A percentile compares a stretch with the other conserved stretches of the same genome.
Conservation (phyloP, 2,329 filamentous ascomycete genomes). For the Aspergillus puulaauensis region DNA sequence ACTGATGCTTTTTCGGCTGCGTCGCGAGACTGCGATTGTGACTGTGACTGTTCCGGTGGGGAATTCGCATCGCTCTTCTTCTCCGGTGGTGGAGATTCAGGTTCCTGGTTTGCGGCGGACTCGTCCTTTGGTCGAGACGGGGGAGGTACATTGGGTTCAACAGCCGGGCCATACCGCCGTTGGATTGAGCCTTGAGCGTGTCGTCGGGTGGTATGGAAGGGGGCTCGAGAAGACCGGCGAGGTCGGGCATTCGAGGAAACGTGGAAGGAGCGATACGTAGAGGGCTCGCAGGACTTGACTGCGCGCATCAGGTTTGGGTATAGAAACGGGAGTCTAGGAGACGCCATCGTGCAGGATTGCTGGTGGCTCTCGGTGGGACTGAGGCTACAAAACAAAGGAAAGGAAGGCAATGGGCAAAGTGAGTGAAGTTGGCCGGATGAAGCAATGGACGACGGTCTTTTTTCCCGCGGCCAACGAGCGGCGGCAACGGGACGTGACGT, state of each 20-base stretch:
- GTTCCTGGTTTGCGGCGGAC: constrained; percentile 12
- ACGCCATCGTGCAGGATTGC: constrained; percentile 53
- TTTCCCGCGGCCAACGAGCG: constrained; percentile 27
- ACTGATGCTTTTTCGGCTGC: constrained; percentile 5
- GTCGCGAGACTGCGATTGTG: constrained; percentile 7
- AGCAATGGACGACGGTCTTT: neutral
- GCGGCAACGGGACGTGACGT: constrained; percentile 28
- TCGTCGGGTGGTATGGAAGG: constrained; percentile 38
- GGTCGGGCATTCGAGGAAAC: constrained; percentile 26
- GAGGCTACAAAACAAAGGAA: constrained; percentile 12
- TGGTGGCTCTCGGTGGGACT: neutral
- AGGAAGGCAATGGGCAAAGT: neutral
- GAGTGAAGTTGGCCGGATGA: constrained; percentile 3
- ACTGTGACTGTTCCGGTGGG: constrained; percentile 16
- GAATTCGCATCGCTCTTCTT: constrained; percentile 13
- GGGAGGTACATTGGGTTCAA: constrained; percentile 41
- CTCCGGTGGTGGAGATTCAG: constrained; percentile 1
- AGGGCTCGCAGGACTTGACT: constrained; percentile 50
- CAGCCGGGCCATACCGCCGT: constrained; percentile 48
- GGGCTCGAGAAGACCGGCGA: constrained; percentile 17
- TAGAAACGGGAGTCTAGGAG: constrained; percentile 64
- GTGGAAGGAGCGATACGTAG: constrained; percentile 44
- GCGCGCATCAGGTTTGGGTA: constrained; percentile 67
- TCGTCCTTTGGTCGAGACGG: constrained; percentile 32
- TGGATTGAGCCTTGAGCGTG: constrained; percentile 41